Percentiles rank a stretch among this genome's conserved stretches.
Evolutionary conservation across 176 grass and related monocot species (phyloP).

Genomic region (Phoenix dactylifera): DNA sequence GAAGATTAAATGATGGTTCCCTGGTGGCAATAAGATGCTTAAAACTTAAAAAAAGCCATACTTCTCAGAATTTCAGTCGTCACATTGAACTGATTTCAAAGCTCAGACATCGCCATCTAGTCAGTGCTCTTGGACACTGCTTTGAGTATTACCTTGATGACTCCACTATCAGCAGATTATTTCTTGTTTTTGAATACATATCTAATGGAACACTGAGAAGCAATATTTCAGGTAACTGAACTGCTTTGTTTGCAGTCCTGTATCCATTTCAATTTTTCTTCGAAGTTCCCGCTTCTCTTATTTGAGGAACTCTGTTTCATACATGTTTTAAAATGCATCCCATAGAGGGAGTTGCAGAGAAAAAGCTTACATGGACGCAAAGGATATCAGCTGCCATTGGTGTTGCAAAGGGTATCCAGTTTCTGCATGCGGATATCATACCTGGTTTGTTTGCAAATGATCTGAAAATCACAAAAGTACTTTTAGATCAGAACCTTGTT

Average conservation of each 20-base stretch:
- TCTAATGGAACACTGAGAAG: slow-evolving; percentile 71
- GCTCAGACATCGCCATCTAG: slow-evolving; percentile 74
- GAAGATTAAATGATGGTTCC: slow-evolving; percentile 60
- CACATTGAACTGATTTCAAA: slow-evolving; percentile 85
- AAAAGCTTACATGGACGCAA: slow-evolving; percentile 72
- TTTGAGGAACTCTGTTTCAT: too few relatives aligned
- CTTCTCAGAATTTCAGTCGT: slow-evolving; percentile 49
- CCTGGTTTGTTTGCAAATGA: slow-evolving; percentile 71
- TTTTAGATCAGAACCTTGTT: slow-evolving; percentile 85
- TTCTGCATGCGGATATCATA: slow-evolving; percentile 85
- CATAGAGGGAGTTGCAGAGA: slow-evolving; percentile 54
- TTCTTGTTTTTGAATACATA: slow-evolving; percentile 71
- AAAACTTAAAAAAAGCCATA: slow-evolving; percentile 64
- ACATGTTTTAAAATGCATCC: background rate
- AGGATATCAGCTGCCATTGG: slow-evolving; percentile 78
- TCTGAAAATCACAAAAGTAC: slow-evolving; percentile 70
- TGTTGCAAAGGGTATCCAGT: slow-evolving; percentile 73
- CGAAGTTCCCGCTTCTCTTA: too few relatives aligned
- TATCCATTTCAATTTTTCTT: background rate
- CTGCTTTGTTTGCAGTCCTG: background rate
- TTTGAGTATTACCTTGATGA: slow-evolving; percentile 75
- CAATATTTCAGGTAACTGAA: slow-evolving; percentile 57
- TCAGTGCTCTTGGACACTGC: slow-evolving; percentile 80
- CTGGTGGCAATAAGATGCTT: slow-evolving; percentile 72
- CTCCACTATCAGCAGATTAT: slow-evolving; percentile 65